Evolutionary conservation across 352 stramenopile species (phyloP), one percentile per base, ranked within the genome.

Genomic region (Pythium myriotylum): DNA sequence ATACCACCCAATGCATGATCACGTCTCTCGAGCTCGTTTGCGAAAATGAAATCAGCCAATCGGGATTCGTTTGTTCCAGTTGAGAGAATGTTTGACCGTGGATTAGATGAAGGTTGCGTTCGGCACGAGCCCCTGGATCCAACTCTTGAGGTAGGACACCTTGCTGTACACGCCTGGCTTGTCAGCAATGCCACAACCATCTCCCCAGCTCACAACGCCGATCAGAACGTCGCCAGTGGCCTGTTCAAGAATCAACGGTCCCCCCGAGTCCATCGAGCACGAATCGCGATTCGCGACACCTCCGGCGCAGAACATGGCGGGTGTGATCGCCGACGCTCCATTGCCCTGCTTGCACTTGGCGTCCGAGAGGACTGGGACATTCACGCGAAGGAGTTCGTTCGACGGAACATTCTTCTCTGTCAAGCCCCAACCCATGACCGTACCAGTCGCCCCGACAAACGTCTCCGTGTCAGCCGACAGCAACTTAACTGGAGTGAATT

Each of bases 201-300:
- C 24, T 7, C 64, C 64, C 64, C 64, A 72, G 51, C 53, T 65
- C 22, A 68, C 53, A 1, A 68, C 39, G 5, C 64, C 64, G n/a
- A 72, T 61, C 40, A 66, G 24, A 3, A 23, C 48, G 10, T 56
- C 64, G 13, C 32, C 37, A 13, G 40, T 27, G n/a, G 61, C 48
- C 1, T 23, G 56, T 22, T 41, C 27, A 2, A 58, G 37, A 22
- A 56, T 59, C 2, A 72, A 40, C 23, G 65, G 65, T 6, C 65
- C 65, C 54, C 65, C 65, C 19, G 58, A 68, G 65, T 72, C 65
- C 14, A 58, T 59, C 10, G 63, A 32, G 65, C 65, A 72, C 17
- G 65, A 24, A 46, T 68, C 65, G 37, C 65, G 9, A 32, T 37
- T 43, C 26, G 24, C 27, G 6, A 57, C 40, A 12, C 63, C 59